Base-by-base conservation (phyloP, 345 rosid genomes). In the Citrus maxima region DNA sequence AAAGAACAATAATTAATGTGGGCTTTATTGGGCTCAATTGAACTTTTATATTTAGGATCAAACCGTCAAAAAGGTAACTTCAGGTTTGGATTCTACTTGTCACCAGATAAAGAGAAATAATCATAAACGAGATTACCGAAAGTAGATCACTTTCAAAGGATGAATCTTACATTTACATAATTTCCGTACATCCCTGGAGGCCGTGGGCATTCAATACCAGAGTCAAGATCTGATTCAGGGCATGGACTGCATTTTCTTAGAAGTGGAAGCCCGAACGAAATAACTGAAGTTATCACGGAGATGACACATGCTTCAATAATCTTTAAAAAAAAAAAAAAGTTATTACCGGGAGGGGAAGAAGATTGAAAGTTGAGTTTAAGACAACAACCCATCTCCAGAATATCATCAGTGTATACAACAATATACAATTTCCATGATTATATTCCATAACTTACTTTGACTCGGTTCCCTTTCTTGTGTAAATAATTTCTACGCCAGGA, bases 111-210 rank as follows among this genome's bases (percentile, higher is more conserved):
- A 51, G 72, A 69, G 46, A 59, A 18, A 75, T 4, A 30, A 34
- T 24, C 34, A 60, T 60, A 42, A 64, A 64, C 18, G 28, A 64
- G 34, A 75, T 34, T 59, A n/a, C 37, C 1, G 21, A 42, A 49
- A 34, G 27, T 55, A 67, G 10, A 55, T 38, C 16, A 40, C 67
- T 75, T 58, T 63, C 27, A 27, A 77, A 83, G 67, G 77, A 18
- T 40, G 62, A 62, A 66, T 67, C 95, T 85, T 89, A 96, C 99
- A 84, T 91, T 91, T 54, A 94, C 99, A 80, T 96, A 96, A 83
- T 96, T 96, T 55, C 99, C 99, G 75, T 90, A 88, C 95, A 86
- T 90, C 82, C 99, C 99, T 10, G 99, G 99, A 83, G 95, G 87
- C 67, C 88, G 76, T 51, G 99, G 98, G 80, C 99, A 96, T 82